Conservation (phyloP, 495 filamentous ascomycete species). For the Hypoxylon lienhwacheense region DNA sequence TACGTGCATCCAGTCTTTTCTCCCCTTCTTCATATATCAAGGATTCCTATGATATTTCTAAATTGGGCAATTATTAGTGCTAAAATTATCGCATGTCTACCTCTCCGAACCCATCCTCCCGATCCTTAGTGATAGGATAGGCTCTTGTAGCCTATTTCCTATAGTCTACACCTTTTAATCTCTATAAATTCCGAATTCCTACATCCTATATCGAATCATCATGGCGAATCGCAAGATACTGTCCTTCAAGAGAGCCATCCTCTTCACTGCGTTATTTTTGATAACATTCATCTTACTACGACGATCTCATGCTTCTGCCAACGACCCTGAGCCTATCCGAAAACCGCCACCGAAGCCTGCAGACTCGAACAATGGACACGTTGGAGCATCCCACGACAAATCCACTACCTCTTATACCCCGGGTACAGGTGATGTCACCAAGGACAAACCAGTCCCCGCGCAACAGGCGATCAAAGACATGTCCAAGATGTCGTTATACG, state of each 20-base stretch:
- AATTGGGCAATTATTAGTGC: conserved; percentile 4
- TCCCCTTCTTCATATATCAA: background rate
- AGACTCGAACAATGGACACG: conserved; percentile 24
- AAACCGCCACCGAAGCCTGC: conserved; percentile 46
- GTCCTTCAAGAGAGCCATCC: conserved; percentile 71
- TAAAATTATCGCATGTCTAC: conserved; percentile 19
- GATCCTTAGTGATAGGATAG: too few species aligned
- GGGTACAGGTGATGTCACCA: conserved; percentile 10
- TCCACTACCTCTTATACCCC: conserved; percentile 32
- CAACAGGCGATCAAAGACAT: conserved; percentile 56
- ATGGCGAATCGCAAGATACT: conserved; percentile 46
- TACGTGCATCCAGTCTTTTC: conserved; percentile 10
- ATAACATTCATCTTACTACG: conserved; percentile 71
- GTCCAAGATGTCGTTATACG: conserved; percentile 67
- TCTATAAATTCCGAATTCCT: background rate
- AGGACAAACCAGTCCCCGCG: conserved; percentile 32
- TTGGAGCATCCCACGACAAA: conserved; percentile 31
- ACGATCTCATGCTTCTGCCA: conserved; percentile 54
- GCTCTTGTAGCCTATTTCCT: too few species aligned
- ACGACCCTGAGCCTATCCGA: conserved; percentile 35
- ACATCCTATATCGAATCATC: conserved; percentile 1
- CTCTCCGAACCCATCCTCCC: conserved; percentile 12
- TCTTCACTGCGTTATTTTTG: conserved; percentile 68
- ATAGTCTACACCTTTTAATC: conserved; percentile 2
- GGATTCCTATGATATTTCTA: conserved; percentile 7